Percentiles rank a stretch among this genome's conserved stretches.
These are phyloP conservation scores for Trametes villosa DNA, from an alignment of 768 basidiomycete species.

Conservation along the genomic window DNA sequence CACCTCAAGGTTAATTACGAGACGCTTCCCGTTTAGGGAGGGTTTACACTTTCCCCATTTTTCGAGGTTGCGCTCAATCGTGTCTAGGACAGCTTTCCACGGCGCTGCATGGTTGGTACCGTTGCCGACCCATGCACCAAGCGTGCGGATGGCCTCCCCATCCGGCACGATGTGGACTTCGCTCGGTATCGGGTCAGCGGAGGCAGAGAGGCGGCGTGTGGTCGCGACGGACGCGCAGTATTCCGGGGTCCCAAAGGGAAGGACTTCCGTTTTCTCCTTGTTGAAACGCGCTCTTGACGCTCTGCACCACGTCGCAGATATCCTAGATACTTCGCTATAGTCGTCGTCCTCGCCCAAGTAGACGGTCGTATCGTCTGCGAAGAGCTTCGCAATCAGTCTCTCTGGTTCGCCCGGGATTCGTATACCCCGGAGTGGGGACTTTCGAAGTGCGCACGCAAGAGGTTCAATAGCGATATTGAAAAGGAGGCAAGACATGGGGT, in stretches of 20 bases:
- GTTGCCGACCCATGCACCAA: constrained; percentile 29
- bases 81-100: background rate
- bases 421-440: constrained; percentile 25
- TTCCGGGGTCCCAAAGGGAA: constrained; percentile 37
- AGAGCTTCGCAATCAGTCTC: constrained; percentile 27
- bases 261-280: constrained; percentile 42
- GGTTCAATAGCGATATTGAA: constrained; percentile 40
- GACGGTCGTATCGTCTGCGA: constrained; percentile 33
- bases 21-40: background rate
- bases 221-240: constrained; percentile 16
- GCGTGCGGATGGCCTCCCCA: constrained; percentile 1
- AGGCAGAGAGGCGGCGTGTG: background rate
- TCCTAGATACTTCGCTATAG: constrained; percentile 26
- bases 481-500: constrained; percentile 39
- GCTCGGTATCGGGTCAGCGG: background rate
- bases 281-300: constrained; percentile 49
- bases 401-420: constrained; percentile 18
- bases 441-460: constrained; percentile 27
- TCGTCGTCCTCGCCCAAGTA: constrained; percentile 38
- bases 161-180: background rate
- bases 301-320: constrained; percentile 39
- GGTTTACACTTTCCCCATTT: constrained; percentile 7
- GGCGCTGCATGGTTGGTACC: background rate
- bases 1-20: constrained; percentile 4
- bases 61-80: background rate